These are phyloP conservation scores for Chlorophyllum brunneum DNA, from an alignment of 768 basidiomycete genomes.

Conservation along the genomic window DNA sequence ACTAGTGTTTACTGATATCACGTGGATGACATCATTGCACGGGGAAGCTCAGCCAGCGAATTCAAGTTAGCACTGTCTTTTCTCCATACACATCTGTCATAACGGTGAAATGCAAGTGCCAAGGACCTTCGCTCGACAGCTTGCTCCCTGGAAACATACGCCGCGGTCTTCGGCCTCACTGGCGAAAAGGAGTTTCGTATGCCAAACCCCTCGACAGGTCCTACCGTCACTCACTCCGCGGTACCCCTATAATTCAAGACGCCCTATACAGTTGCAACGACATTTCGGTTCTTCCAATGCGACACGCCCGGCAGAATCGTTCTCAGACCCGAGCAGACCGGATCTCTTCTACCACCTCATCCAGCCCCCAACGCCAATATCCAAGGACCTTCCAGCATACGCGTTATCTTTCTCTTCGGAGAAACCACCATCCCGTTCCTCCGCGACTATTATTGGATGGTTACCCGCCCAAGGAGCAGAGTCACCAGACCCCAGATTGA, in stretches of 20 bases:
- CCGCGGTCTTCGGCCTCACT: not conserved
- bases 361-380: constrained; percentile 46
- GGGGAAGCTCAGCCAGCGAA: no score
- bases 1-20: no score
- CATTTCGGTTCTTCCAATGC: not conserved
- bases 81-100: not conserved
- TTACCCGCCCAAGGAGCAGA: constrained; percentile 42
- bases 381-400: constrained; percentile 43
- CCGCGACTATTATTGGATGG: constrained; percentile 63
- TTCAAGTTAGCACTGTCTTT: no score
- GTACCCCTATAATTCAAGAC: no score
- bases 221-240: not conserved
- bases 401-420: constrained; percentile 60
- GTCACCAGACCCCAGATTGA: not conserved
- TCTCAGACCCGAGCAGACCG: constrained; percentile 55
- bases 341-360: constrained; percentile 71
- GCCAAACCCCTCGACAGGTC: not conserved
- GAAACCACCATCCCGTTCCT: constrained; percentile 40
- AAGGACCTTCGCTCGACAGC: not conserved
- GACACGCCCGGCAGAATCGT: constrained; percentile 12
- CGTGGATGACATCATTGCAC: constrained; percentile 6
- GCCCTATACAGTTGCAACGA: not conserved
- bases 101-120: not conserved
- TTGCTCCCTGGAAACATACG: not conserved
- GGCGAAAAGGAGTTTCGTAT: not conserved